Evolutionary conservation across 495 filamentous ascomycete species (phyloP).

Genomic region (Xylaria bambusicola): DNA sequence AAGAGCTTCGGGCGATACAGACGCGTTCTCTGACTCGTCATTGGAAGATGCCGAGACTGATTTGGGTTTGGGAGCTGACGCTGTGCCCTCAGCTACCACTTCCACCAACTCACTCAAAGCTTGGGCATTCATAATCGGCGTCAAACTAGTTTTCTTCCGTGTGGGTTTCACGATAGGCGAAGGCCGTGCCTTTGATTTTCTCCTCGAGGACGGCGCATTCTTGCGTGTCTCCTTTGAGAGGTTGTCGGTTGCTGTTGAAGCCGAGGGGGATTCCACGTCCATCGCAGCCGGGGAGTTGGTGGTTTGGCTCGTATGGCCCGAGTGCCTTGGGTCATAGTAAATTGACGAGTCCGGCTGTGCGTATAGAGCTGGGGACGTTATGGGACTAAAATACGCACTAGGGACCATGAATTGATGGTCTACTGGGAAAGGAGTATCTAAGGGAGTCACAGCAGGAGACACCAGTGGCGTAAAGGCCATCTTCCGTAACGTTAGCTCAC

Average conservation of each 20-base stretch:
- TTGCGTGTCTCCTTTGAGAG: slow-evolving; percentile 52
- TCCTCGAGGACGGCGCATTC: slow-evolving; percentile 46
- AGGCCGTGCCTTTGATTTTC: slow-evolving; percentile 63
- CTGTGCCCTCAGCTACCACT: slow-evolving; percentile 26
- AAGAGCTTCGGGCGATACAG: slow-evolving; percentile 56
- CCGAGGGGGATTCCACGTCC: slow-evolving; percentile 45
- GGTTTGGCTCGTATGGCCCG: slow-evolving; percentile 35
- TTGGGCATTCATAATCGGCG: slow-evolving; percentile 57
- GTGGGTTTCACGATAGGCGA: slow-evolving; percentile 85
- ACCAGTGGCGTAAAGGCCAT: slow-evolving; percentile 92
- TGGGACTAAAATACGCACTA: slow-evolving; percentile 89
- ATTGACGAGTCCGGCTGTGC: slow-evolving; percentile 64
- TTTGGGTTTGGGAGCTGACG: slow-evolving; percentile 28
- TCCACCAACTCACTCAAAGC: slow-evolving; percentile 55
- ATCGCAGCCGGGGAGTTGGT: slow-evolving; percentile 49
- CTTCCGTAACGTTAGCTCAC: slow-evolving; percentile 47
- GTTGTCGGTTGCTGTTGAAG: slow-evolving; percentile 36
- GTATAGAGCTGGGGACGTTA: slow-evolving; percentile 88
- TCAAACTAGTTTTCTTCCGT: slow-evolving; percentile 61
- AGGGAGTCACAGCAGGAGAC: slow-evolving; percentile 90
- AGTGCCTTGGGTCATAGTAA: slow-evolving; percentile 43
- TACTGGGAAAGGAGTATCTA: slow-evolving; percentile 77
- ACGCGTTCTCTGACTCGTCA: slow-evolving; percentile 54
- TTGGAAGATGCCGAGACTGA: slow-evolving; percentile 39
- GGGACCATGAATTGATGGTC: slow-evolving; percentile 80